A percentile compares a stretch with the other conserved stretches of the same genome.
These are phyloP conservation scores for Lipomyces yarrowii DNA, from an alignment of 1,139 yeast species.

Conservation along the genomic window DNA sequence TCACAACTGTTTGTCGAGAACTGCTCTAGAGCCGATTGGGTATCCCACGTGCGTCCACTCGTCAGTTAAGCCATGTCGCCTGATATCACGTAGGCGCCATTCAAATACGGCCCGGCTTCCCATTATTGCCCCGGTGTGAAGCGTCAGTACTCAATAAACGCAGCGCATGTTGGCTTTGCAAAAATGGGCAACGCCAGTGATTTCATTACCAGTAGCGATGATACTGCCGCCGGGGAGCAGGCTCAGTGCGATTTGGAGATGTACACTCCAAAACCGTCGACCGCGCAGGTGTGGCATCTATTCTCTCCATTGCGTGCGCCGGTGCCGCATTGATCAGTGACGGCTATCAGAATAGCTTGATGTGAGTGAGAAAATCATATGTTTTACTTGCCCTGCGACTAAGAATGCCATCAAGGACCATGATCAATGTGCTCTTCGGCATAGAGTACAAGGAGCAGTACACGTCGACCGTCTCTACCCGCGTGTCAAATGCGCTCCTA, in stretches of 20 bases:
- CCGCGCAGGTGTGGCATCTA: conserved; percentile 17
- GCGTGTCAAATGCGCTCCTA: conserved; percentile 60
- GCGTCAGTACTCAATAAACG: no score
- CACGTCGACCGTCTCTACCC: conserved; percentile 51
- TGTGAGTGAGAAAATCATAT: conserved; percentile 39
- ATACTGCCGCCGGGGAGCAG: neutral
- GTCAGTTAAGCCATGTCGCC: neutral
- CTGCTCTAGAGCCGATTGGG: neutral
- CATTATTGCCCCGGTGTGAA: neutral
- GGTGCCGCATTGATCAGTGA: conserved; percentile 65
- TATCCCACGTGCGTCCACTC: neutral
- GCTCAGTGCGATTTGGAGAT: neutral
- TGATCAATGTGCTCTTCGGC: conserved; percentile 56
- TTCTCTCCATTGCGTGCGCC: conserved; percentile 49
- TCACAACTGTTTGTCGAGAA: neutral
- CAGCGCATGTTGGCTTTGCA: neutral
- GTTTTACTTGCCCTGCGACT: neutral
- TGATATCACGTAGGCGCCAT: neutral
- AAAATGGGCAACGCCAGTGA: neutral
- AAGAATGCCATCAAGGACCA: conserved; percentile 43
- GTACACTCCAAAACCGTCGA: conserved; percentile 9
- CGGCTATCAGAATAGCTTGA: conserved; percentile 65
- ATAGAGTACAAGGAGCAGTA: conserved; percentile 51
- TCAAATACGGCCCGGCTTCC: neutral
- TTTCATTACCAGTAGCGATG: neutral